Evolutionary conservation across 164 flowering plant genomes (phyloP).

Genomic region (Piper longum): DNA sequence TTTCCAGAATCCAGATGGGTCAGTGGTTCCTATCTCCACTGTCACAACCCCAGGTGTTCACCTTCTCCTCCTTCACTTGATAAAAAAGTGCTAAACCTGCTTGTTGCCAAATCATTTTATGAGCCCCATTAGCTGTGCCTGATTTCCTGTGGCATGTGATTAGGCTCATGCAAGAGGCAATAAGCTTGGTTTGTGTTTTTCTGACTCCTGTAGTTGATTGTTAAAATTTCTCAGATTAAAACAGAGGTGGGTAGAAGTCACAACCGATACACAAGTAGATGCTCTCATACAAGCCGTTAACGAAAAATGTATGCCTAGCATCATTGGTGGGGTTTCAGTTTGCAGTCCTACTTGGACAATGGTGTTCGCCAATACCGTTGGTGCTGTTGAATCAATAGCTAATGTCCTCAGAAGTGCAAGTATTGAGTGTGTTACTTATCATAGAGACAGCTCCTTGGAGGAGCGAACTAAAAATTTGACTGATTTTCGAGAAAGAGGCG

Average conservation of each 20-base stretch:
- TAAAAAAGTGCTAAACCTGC: neutral
- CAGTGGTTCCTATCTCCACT: slow-evolving; percentile 78
- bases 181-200: neutral
- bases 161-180: too few relatives aligned
- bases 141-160: too few relatives aligned
- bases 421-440: slow-evolving; percentile 56
- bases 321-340: slow-evolving; percentile 8
- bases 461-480: slow-evolving; percentile 48
- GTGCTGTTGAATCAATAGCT: slow-evolving; percentile 79
- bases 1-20: slow-evolving; percentile 86
- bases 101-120: neutral
- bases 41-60: slow-evolving; percentile 76
- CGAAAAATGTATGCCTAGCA: slow-evolving; percentile 16
- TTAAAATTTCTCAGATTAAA: slow-evolving; percentile 41
- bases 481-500: slow-evolving; percentile 63
- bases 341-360: slow-evolving; percentile 48
- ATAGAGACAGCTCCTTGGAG: slow-evolving; percentile 57
- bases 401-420: slow-evolving; percentile 55
- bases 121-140: too few relatives aligned
- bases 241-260: slow-evolving; percentile 84
- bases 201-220: neutral
- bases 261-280: slow-evolving; percentile 70
- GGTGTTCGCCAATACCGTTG: slow-evolving; percentile 97
- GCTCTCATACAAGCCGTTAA: slow-evolving; percentile 67
- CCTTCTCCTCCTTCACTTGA: neutral